These are phyloP conservation scores for Irpex lacteus DNA, from an alignment of 1,284 basidiomycete genomes.

Conservation along the genomic window DNA sequence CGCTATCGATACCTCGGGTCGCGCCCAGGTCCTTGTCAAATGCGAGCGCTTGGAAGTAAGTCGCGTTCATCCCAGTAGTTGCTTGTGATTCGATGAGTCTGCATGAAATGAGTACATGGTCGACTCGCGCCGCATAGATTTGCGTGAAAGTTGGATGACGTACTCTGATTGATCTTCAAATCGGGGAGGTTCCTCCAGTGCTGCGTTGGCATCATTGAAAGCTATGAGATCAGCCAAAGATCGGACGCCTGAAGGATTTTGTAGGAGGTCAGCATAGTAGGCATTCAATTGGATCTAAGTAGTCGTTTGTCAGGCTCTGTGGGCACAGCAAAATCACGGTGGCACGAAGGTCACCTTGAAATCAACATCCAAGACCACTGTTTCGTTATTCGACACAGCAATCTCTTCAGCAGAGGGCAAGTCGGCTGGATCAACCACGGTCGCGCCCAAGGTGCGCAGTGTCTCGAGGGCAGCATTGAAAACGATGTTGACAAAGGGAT, in stretches of 20 bases:
- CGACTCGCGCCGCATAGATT: too few species aligned
- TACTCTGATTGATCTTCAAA: conserved; percentile 47
- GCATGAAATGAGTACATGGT: neutral
- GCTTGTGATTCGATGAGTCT: conserved; percentile 17
- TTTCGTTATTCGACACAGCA: conserved; percentile 48
- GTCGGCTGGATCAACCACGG: conserved; percentile 60
- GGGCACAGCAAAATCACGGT: neutral
- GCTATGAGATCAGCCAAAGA: conserved; percentile 53
- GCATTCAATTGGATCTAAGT: conserved; percentile 47
- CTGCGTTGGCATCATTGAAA: conserved; percentile 49
- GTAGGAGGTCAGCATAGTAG: conserved; percentile 41
- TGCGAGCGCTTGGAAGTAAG: conserved; percentile 47
- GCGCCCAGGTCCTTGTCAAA: conserved; percentile 50
- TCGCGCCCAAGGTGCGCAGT: conserved; percentile 52
- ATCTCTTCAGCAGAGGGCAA: conserved; percentile 56
- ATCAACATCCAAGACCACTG: conserved; percentile 48
- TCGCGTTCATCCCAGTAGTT: conserved; percentile 4
- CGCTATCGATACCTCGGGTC: conserved; percentile 57
- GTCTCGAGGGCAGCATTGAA: conserved; percentile 50
- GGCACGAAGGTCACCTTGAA: conserved; percentile 47
- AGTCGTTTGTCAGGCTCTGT: neutral
- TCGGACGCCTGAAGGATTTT: conserved; percentile 52
- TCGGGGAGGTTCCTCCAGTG: conserved; percentile 46
- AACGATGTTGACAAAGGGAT: conserved; percentile 40
- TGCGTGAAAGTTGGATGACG: too few species aligned